Percentiles rank a stretch among this genome's conserved stretches.
Evolutionary conservation across 371 early-diverging fungal genomes (phyloP).

Genomic region (Chytridium lagenaria): DNA sequence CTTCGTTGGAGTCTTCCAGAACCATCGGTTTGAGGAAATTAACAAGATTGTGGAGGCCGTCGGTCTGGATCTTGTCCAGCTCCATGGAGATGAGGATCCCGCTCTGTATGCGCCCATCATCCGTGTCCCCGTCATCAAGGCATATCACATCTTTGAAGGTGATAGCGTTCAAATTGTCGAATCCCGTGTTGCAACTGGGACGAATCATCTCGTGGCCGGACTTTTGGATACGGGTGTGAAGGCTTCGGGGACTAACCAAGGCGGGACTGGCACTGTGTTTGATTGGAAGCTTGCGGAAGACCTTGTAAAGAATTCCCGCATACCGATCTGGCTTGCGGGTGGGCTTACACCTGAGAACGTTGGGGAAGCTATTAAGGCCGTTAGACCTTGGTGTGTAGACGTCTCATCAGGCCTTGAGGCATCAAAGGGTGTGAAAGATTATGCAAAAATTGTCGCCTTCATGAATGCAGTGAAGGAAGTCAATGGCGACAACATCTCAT

Average conservation of each 20-base stretch:
- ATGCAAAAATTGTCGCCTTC: slow-evolving; percentile 35
- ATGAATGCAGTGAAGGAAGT: slow-evolving; percentile 1
- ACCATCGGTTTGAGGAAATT: slow-evolving; percentile 80
- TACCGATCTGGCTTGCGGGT: slow-evolving; percentile 86
- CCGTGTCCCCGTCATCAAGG: slow-evolving; percentile 87
- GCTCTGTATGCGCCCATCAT: slow-evolving; percentile 66
- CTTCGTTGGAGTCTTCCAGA: slow-evolving; percentile 92
- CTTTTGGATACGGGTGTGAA: slow-evolving; percentile 65
- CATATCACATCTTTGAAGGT: slow-evolving; percentile 85
- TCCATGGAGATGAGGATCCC: slow-evolving; percentile 85
- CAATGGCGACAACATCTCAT: neutral
- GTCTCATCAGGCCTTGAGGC: slow-evolving; percentile 90
- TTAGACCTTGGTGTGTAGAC: slow-evolving; percentile 88
- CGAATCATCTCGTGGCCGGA: slow-evolving; percentile 26
- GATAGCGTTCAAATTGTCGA: slow-evolving; percentile 32
- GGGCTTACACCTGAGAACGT: slow-evolving; percentile 90
- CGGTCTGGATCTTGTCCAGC: slow-evolving; percentile 88
- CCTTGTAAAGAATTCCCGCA: slow-evolving; percentile 54
- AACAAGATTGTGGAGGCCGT: slow-evolving; percentile 65
- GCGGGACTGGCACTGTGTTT: slow-evolving; percentile 53
- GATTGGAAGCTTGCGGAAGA: slow-evolving; percentile 74
- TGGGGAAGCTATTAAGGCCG: slow-evolving; percentile 66
- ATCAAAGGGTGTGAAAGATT: slow-evolving; percentile 46
- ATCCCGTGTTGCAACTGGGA: slow-evolving; percentile 10
- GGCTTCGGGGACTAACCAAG: slow-evolving; percentile 35